Conservation (phyloP, 2,329 filamentous ascomycete genomes). For the Cladosporium oxysporum region DNA sequence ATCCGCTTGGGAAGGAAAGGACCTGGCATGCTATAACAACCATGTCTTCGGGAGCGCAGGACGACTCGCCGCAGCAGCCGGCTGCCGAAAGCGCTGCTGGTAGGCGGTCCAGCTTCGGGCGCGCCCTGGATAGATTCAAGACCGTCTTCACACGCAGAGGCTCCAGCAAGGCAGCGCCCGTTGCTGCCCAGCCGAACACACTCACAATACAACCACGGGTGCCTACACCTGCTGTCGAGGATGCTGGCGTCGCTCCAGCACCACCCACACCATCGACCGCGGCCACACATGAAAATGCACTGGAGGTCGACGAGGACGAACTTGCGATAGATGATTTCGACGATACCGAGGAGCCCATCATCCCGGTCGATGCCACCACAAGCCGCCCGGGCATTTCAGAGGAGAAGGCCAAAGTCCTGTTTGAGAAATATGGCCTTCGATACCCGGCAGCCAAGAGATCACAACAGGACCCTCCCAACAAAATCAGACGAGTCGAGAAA, state of each 20-base stretch:
- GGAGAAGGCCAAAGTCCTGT: constrained; percentile 40
- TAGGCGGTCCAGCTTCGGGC: constrained; percentile 29
- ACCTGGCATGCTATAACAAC: constrained; percentile 7
- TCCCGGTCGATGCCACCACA: constrained; percentile 25
- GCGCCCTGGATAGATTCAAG: constrained; percentile 29
- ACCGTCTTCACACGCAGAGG: constrained; percentile 27
- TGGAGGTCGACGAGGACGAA: constrained; percentile 25
- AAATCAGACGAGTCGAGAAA: constrained; percentile 49
- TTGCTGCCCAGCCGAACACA: not conserved
- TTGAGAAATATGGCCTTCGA: constrained; percentile 46
- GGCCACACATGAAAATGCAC: constrained; percentile 19
- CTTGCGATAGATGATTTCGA: constrained; percentile 26
- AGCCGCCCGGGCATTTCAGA: constrained; percentile 23
- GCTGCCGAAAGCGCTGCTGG: constrained; percentile 8
- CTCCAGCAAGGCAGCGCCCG: constrained; percentile 20
- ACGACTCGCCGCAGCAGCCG: constrained; percentile 18
- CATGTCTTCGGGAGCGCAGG: constrained; percentile 19
- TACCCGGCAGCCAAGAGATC: constrained; percentile 26
- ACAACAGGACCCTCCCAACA: constrained; percentile 27
- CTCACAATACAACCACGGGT: not conserved
- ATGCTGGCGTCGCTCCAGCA: constrained; percentile 16
- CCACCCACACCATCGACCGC: constrained; percentile 2
- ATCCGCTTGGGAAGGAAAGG: not conserved
- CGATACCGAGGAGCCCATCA: constrained; percentile 23
- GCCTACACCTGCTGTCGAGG: not conserved